phyloP scores from a whole-genome alignment of 345 rosid species.

The Tarenaya hassleriana region DNA sequence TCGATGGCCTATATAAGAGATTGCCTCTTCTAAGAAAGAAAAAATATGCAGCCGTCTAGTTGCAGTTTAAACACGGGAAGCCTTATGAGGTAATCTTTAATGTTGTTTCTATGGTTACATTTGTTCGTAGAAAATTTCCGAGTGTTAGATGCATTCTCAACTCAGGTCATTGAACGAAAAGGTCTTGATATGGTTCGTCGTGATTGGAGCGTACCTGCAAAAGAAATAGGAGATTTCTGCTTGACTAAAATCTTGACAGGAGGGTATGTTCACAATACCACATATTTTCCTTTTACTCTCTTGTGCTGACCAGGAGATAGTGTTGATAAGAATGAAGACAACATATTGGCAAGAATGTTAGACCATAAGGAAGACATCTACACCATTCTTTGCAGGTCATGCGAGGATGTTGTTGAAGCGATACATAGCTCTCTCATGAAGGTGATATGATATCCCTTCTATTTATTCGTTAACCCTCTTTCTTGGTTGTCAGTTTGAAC shows the following conservation, averaged over 20 bases:
- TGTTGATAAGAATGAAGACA: not conserved
- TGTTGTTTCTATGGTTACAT: conserved; percentile 1
- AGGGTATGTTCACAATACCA: conserved; percentile 47
- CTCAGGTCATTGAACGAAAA: conserved; percentile 89
- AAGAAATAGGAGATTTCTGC: conserved; percentile 90
- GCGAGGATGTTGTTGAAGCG: conserved; percentile 89
- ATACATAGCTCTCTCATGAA: conserved; percentile 80
- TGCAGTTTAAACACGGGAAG: conserved; percentile 71
- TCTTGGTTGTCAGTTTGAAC: conserved; percentile 4
- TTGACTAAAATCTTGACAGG: conserved; percentile 82
- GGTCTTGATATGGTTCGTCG: conserved; percentile 99
- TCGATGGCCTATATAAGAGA: conserved; percentile 91
- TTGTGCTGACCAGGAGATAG: conserved; percentile 8
- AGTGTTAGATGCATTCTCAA: conserved; percentile 30
- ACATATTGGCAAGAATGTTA: too few relatives aligned
- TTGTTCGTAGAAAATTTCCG: conserved; percentile 18
- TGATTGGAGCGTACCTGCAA: conserved; percentile 95
- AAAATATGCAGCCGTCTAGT: conserved; percentile 95
- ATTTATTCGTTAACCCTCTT: conserved; percentile 8
- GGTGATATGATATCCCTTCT: conserved; percentile 34
- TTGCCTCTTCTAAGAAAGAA: conserved; percentile 97
- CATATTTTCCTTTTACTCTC: conserved; percentile 7
- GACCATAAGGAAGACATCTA: too few relatives aligned
- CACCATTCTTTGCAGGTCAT: conserved; percentile 49
- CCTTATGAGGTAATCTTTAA: conserved; percentile 55